These are phyloP conservation scores for Candida frijolesensis DNA, from an alignment of 1,139 yeast species.

Conservation along the genomic window DNA sequence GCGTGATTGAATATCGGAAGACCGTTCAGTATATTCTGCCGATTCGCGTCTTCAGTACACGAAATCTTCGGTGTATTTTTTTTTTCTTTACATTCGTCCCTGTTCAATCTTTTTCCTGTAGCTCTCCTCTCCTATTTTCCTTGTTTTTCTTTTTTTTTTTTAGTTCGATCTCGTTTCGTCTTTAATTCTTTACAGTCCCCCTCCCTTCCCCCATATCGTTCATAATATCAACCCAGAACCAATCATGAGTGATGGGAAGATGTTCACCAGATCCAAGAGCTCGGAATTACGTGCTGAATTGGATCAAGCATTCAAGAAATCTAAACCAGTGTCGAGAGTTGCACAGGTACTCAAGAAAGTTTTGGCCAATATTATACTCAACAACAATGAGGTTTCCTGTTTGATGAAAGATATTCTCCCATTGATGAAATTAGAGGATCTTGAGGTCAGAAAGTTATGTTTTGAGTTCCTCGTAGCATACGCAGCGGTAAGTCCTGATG, in stretches of 20 bases:
- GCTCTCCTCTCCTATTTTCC: neutral
- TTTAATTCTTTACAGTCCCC: neutral
- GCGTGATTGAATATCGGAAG: neutral
- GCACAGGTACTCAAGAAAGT: conserved; percentile 72
- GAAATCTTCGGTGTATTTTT: neutral
- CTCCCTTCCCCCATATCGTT: neutral
- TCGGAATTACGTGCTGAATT: conserved; percentile 60
- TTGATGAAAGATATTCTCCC: conserved; percentile 68
- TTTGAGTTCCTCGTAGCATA: conserved; percentile 62
- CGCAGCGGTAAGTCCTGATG: conserved; percentile 57
- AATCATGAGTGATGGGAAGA: conserved; percentile 46
- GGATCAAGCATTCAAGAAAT: conserved; percentile 55
- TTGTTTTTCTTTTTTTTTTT: conserved; percentile 1
- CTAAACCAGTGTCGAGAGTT: conserved; percentile 49
- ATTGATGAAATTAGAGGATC: conserved; percentile 64
- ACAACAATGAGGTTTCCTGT: conserved; percentile 72
- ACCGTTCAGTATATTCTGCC: neutral
- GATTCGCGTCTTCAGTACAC: conserved; percentile 1
- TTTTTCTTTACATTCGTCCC: neutral
- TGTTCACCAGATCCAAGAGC: conserved; percentile 48
- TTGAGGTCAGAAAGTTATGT: conserved; percentile 73
- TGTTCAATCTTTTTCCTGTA: neutral
- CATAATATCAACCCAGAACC: neutral
- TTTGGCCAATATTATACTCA: conserved; percentile 81
- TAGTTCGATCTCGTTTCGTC: neutral